Conservation (phyloP, 345 rosid genomes). For the Schrenkiella parvula region DNA sequence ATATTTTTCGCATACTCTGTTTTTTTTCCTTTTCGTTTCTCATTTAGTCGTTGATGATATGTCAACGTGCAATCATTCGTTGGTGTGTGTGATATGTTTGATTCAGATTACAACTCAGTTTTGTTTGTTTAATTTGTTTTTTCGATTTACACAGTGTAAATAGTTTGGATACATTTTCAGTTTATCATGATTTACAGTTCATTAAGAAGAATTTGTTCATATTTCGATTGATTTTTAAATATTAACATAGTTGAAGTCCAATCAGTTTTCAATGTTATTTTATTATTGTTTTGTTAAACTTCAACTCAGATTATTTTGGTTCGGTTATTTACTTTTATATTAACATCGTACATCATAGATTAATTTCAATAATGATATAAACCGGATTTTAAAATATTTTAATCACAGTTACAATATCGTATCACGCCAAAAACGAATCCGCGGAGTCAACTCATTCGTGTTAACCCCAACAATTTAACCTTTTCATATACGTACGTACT, state of each 20-base stretch:
- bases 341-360: too few species aligned
- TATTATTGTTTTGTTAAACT: too few species aligned
- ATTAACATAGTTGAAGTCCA: not conserved
- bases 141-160: not conserved
- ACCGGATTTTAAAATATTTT: not conserved
- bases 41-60: not conserved
- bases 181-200: not conserved
- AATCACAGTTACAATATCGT: not conserved
- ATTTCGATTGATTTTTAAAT: not conserved
- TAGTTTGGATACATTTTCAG: not conserved
- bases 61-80: not conserved
- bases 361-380: not conserved
- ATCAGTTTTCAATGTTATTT: too few species aligned
- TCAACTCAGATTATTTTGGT: too few species aligned
- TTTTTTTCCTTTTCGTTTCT: not conserved
- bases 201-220: not conserved
- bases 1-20: not conserved
- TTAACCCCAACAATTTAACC: not conserved
- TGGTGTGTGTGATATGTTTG: not conserved
- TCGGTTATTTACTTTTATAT: too few species aligned
- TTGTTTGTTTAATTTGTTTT: not conserved
- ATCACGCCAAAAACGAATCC: not conserved
- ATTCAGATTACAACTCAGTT: not conserved
- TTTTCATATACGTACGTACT: not conserved
- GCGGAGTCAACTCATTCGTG: not conserved